These are phyloP conservation scores for Spraguea lophii DNA, from an alignment of 371 early-diverging fungal species.

Conservation along the genomic window DNA sequence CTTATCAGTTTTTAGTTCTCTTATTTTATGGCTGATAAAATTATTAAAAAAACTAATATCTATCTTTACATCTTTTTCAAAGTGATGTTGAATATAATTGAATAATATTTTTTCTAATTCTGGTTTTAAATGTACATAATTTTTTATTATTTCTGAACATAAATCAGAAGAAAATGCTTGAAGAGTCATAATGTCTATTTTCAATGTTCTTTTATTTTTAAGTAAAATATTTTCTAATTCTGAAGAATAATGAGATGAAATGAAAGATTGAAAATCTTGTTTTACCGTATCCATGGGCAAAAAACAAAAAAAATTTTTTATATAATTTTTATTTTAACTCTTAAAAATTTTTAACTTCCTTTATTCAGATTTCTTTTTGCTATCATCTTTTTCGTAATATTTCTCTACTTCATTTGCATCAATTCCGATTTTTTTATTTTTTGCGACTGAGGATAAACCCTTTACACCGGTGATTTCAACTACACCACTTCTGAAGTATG, in stretches of 20 bases:
- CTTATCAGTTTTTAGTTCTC: slow-evolving; percentile 62
- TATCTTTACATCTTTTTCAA: neutral
- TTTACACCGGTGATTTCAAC: no score
- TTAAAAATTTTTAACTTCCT: no score
- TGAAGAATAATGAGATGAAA: neutral
- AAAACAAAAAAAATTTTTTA: no score
- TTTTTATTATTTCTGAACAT: neutral
- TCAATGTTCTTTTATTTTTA: neutral
- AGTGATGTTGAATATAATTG: neutral
- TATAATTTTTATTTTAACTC: no score
- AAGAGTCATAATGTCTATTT: neutral
- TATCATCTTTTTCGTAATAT: no score
- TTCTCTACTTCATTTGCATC: no score
- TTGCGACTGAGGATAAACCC: no score
- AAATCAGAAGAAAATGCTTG: neutral
- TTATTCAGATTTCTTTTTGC: no score
- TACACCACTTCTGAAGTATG: no score
- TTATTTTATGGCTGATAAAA: slow-evolving; percentile 17
- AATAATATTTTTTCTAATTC: neutral
- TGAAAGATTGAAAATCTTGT: neutral
- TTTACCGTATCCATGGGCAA: no score
- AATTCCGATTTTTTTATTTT: no score
- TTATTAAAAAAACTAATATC: neutral
- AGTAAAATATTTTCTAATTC: neutral
- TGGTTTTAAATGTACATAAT: neutral